phyloP scores from a whole-genome alignment of 1,139 yeast species.

The Tardiomyces depauwii region DNA sequence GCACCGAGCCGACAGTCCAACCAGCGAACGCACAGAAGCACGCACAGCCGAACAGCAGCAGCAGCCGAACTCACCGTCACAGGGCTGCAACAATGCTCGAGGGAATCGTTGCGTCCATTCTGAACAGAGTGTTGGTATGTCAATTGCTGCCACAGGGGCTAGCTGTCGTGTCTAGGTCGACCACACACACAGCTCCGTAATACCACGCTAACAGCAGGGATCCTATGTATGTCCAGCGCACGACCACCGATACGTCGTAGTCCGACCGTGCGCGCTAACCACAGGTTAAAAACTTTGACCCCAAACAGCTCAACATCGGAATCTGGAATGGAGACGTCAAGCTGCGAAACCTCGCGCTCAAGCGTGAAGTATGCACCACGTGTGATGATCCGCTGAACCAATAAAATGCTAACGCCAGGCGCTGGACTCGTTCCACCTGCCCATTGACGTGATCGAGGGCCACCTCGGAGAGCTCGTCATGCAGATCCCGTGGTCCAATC shows the following conservation, averaged over 20 bases:
- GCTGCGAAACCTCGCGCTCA: slow-evolving; percentile 60
- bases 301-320: slow-evolving; percentile 87
- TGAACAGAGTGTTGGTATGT: slow-evolving; percentile 35
- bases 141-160: slow-evolving; percentile 11
- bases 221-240: neutral
- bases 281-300: slow-evolving; percentile 90
- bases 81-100: slow-evolving; percentile 34
- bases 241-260: too few species aligned
- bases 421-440: slow-evolving; percentile 72
- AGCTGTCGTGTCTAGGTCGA: too few species aligned
- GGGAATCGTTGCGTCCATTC: slow-evolving; percentile 37
- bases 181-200: too few species aligned
- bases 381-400: slow-evolving; percentile 6
- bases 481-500: slow-evolving; percentile 94
- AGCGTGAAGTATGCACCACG: slow-evolving; percentile 37
- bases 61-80: too few species aligned
- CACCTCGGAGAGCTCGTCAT: slow-evolving; percentile 81
- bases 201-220: slow-evolving; percentile 17
- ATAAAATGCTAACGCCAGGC: slow-evolving; percentile 33
- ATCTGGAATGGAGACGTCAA: slow-evolving; percentile 98
- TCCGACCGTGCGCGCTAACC: too few species aligned
- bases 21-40: too few species aligned
- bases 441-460: slow-evolving; percentile 85
- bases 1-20: neutral
- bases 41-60: neutral